A percentile compares a stretch with the other conserved stretches of the same genome.
Conservation (phyloP, 768 basidiomycete species). For the Trametes cubensis region DNA sequence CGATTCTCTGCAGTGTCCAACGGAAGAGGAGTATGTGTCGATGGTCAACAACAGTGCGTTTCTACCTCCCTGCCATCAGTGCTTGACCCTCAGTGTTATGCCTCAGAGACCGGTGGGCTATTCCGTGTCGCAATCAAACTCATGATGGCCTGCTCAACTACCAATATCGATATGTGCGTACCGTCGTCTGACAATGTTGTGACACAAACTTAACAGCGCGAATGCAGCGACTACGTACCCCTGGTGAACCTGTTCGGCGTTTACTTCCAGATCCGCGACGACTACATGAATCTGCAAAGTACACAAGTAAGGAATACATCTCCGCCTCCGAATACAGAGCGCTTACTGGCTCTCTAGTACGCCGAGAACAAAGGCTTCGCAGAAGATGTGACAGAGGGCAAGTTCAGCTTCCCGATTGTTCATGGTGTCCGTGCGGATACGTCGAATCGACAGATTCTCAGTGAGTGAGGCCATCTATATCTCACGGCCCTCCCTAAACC, state of each 20-base stretch:
- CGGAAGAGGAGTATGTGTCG: constrained; percentile 89
- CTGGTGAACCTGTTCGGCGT: constrained; percentile 93
- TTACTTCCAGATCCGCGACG: constrained; percentile 97
- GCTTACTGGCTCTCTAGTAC: constrained; percentile 54
- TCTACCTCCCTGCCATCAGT: neutral
- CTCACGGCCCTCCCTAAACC: neutral
- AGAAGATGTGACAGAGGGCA: constrained; percentile 94
- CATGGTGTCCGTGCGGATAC: constrained; percentile 83
- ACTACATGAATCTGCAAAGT: constrained; percentile 93
- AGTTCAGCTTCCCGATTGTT: constrained; percentile 95
- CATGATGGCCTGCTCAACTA: constrained; percentile 89
- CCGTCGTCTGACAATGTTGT: neutral
- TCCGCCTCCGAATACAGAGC: neutral
- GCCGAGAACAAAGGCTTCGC: constrained; percentile 83
- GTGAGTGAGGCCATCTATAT: constrained; percentile 46
- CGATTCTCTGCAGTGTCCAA: constrained; percentile 87
- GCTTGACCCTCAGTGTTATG: neutral
- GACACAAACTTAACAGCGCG: neutral
- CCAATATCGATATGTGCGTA: constrained; percentile 58
- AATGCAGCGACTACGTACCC: constrained; percentile 80
- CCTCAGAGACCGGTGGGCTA: constrained; percentile 93
- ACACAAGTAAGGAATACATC: constrained; percentile 57
- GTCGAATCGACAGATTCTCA: constrained; percentile 79
- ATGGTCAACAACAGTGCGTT: constrained; percentile 94
- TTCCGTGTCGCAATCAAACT: constrained; percentile 91